Conservation (phyloP, 192 early-diverging fungal genomes). For the Backusella parvicylindrica region DNA sequence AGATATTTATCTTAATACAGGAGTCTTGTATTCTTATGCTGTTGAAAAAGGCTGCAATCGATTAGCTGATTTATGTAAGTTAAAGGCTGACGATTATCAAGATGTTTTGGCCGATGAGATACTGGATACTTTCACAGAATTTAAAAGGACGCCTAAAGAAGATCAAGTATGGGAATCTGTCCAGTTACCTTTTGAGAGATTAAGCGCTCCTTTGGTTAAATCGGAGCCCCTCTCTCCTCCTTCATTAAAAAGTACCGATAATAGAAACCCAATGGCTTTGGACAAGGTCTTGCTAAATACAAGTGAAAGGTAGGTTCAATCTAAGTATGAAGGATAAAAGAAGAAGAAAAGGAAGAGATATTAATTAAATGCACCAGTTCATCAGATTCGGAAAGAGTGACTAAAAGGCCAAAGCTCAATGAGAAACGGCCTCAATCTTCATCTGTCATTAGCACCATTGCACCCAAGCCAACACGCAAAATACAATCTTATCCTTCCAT, state of each 20-base stretch:
- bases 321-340: not conserved
- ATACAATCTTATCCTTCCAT: conserved; percentile 6
- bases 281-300: conserved; percentile 25
- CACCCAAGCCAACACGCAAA: conserved; percentile 3
- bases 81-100: conserved; percentile 12
- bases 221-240: conserved; percentile 21
- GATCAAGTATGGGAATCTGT: conserved; percentile 11
- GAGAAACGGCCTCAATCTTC: conserved; percentile 10
- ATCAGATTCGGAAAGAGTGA: not conserved
- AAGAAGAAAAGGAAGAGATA: not conserved
- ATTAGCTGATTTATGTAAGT: conserved; percentile 33
- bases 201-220: conserved; percentile 15
- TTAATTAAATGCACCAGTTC: not conserved
- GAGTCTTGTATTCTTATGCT: conserved; percentile 25
- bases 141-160: conserved; percentile 8
- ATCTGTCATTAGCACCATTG: not conserved
- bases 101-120: conserved; percentile 4
- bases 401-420: not conserved
- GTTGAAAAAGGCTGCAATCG: conserved; percentile 17
- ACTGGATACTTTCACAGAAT: conserved; percentile 8
- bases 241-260: not conserved
- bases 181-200: conserved; percentile 1
- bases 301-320: conserved; percentile 1
- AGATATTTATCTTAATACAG: conserved; percentile 29
- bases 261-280: conserved; percentile 29